These are phyloP conservation scores for Trypanosoma melophagium DNA, from an alignment of 208 protist genomes.

Conservation along the genomic window DNA sequence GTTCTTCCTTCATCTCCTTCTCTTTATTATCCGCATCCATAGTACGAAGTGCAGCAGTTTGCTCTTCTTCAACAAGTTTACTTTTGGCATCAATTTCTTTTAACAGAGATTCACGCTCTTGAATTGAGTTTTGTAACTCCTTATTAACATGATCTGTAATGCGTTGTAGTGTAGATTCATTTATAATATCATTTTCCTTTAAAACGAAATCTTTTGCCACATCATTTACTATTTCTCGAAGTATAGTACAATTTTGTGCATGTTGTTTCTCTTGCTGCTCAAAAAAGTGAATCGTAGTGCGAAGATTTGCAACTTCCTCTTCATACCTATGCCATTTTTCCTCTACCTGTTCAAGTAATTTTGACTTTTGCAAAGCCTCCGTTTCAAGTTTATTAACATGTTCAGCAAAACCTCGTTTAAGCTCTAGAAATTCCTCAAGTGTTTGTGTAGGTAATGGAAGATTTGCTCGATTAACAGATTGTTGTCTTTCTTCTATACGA, in stretches of 20 bases:
- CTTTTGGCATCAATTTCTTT: conserved; percentile 19
- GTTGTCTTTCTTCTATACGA: conserved; percentile 63
- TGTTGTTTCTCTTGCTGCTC: conserved; percentile 58
- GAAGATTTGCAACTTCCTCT: conserved; percentile 38
- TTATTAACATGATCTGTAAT: conserved; percentile 30
- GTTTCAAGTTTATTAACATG: conserved; percentile 38
- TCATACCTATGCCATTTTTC: conserved; percentile 31
- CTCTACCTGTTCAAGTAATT: conserved; percentile 31
- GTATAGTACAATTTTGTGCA: conserved; percentile 31
- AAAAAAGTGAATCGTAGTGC: conserved; percentile 42
- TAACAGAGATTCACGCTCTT: conserved; percentile 14
- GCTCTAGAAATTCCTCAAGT: conserved; percentile 54
- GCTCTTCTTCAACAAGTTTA: conserved; percentile 31
- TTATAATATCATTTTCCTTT: conserved; percentile 36
- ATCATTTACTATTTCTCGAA: conserved; percentile 34
- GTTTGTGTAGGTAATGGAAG: conserved; percentile 32
- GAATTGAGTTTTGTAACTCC: conserved; percentile 17
- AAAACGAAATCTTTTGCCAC: conserved; percentile 38
- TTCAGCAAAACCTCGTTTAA: conserved; percentile 36
- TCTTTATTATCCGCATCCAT: conserved; percentile 63
- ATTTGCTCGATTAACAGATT: conserved; percentile 30
- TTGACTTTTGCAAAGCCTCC: conserved; percentile 29
- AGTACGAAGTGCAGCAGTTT: conserved; percentile 29
- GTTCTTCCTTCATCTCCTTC: conserved; percentile 53
- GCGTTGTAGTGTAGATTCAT: conserved; percentile 41